Evolutionary conservation across 345 rosid genomes (phyloP).

Genomic region (Rubroshorea leprosula): DNA sequence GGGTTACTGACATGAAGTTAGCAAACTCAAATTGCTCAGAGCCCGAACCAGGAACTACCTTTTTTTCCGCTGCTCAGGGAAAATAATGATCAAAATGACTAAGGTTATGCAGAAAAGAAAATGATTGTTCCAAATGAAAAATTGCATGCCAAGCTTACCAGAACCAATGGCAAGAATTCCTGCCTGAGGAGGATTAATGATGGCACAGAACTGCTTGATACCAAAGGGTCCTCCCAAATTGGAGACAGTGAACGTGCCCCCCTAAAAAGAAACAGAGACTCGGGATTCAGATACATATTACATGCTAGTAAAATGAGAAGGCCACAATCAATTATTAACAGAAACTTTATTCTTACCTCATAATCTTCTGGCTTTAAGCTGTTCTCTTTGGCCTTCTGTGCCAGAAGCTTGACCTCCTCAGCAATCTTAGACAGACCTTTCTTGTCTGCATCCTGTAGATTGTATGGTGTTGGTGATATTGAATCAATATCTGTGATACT

Average conservation of each 20-base stretch:
- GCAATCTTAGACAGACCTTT: constrained; percentile 81
- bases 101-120: constrained; percentile 7
- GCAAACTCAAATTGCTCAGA: constrained; percentile 62
- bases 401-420: constrained; percentile 76
- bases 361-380: constrained; percentile 92
- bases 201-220: constrained; percentile 88
- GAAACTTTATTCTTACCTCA: constrained; percentile 43
- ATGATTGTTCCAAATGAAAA: background rate
- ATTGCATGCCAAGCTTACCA: constrained; percentile 36
- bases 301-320: background rate
- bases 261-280: constrained; percentile 39
- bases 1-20: constrained; percentile 76
- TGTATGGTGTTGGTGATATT: constrained; percentile 1
- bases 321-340: background rate
- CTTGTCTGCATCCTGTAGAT: constrained; percentile 79
- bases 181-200: constrained; percentile 92
- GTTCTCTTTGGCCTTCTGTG: constrained; percentile 87
- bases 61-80: constrained; percentile 69
- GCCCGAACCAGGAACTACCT: constrained; percentile 66
- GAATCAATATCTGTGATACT: background rate
- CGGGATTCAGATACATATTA: background rate
- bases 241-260: constrained; percentile 93
- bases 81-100: background rate
- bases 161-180: constrained; percentile 93
- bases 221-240: constrained; percentile 98